These are phyloP conservation scores for Rheum nobile DNA, from an alignment of 148 eudicot genomes.

Conservation along the genomic window DNA sequence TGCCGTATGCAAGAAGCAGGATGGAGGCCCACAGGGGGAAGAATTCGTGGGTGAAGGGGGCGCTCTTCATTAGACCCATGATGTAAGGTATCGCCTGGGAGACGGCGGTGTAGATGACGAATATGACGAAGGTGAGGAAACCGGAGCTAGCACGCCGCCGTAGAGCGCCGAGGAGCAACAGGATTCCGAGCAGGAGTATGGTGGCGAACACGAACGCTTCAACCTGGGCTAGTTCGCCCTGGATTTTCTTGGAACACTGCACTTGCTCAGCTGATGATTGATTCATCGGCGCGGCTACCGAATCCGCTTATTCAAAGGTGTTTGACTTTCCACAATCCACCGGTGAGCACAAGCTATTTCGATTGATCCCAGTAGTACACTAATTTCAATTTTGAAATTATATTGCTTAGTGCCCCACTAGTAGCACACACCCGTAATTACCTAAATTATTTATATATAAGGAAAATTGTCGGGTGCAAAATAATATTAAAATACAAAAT, in stretches of 20 bases:
- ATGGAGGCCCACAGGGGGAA: background rate
- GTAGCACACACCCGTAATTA: too few relatives aligned
- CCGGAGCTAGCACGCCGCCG: background rate
- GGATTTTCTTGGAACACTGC: background rate
- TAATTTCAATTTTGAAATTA: too few relatives aligned
- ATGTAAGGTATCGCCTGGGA: background rate
- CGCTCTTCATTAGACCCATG: background rate
- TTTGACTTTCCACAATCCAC: too few relatives aligned
- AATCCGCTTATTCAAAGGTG: too few relatives aligned
- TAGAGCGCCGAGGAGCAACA: background rate
- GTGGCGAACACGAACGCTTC: background rate
- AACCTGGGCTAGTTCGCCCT: background rate
- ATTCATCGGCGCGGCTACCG: too few relatives aligned
- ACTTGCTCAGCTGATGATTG: background rate
- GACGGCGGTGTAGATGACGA: background rate
- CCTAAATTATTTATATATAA: too few relatives aligned
- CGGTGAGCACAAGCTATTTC: too few relatives aligned
- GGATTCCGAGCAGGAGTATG: background rate
- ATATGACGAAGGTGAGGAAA: background rate
- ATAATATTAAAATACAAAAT: too few relatives aligned
- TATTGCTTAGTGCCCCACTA: too few relatives aligned
- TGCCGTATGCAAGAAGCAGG: background rate
- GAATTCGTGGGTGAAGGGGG: background rate
- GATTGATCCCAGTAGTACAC: too few relatives aligned
- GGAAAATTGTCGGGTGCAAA: too few relatives aligned